Percentiles rank a stretch among this genome's conserved stretches.
Conservation (phyloP, 306 rosid genomes). For the Sphenostylis stenocarpa region DNA sequence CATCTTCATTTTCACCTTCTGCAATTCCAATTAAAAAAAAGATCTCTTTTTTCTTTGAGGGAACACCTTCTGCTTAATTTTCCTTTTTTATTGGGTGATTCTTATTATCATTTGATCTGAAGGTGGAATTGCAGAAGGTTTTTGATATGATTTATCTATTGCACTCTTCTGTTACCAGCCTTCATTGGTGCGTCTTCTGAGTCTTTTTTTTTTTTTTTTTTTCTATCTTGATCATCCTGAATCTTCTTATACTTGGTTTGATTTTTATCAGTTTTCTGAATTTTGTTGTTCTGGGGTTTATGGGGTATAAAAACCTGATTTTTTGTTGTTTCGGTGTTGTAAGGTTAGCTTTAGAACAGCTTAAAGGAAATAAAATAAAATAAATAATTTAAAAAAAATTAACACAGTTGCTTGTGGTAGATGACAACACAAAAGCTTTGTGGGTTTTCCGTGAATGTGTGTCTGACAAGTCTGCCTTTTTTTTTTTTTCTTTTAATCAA, state of each 20-base stretch:
- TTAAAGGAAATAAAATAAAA: background rate
- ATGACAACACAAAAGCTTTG: slow-evolving; percentile 38
- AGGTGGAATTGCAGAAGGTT: slow-evolving; percentile 41
- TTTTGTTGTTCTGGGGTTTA: slow-evolving; percentile 34
- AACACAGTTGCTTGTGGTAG: slow-evolving; percentile 42
- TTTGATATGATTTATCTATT: slow-evolving; percentile 49
- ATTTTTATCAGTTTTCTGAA: slow-evolving; percentile 30
- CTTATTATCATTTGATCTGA: slow-evolving; percentile 36
- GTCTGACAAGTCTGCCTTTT: slow-evolving; percentile 40
- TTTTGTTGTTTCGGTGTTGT: background rate
- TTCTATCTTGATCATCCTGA: background rate
- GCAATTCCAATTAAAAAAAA: slow-evolving; percentile 12
- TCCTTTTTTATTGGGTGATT: background rate
- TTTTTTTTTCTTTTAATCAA: slow-evolving; percentile 28
- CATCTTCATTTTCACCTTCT: slow-evolving; percentile 21
- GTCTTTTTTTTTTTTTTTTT: background rate
- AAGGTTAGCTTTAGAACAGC: slow-evolving; percentile 3
- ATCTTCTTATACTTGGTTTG: slow-evolving; percentile 24
- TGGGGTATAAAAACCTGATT: slow-evolving; percentile 1
- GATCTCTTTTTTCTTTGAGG: background rate
- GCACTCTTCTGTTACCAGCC: slow-evolving; percentile 42
- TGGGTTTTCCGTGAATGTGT: slow-evolving; percentile 41
- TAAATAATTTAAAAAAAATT: background rate
- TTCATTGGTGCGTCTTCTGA: slow-evolving; percentile 61
- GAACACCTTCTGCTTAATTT: slow-evolving; percentile 2